These are phyloP conservation scores for Citeromyces matritensis DNA, from an alignment of 805 yeast genomes.

Conservation along the genomic window DNA sequence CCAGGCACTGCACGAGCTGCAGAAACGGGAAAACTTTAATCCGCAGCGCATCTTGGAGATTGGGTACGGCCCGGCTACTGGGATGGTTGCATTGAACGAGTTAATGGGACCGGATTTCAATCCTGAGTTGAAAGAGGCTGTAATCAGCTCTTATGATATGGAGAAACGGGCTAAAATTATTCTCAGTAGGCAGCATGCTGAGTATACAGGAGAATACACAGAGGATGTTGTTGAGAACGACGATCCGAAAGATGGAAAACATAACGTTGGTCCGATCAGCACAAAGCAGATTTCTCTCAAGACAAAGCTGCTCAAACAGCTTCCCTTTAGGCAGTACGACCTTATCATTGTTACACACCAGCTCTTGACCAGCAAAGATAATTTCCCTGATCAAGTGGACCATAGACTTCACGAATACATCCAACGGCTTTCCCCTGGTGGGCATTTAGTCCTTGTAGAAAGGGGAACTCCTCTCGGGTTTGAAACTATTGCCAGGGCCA, in stretches of 20 bases:
- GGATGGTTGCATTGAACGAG: slow-evolving; percentile 79
- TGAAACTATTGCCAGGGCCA: slow-evolving; percentile 77
- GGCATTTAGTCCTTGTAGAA: slow-evolving; percentile 68
- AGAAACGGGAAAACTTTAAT: slow-evolving; percentile 35
- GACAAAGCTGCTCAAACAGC: slow-evolving; percentile 36
- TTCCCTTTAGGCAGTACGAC: slow-evolving; percentile 43
- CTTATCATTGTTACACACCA: slow-evolving; percentile 77
- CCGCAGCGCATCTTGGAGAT: slow-evolving; percentile 65
- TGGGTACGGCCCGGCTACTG: slow-evolving; percentile 87
- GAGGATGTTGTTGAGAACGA: slow-evolving; percentile 3
- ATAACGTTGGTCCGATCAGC: slow-evolving; percentile 36
- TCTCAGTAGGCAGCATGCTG: slow-evolving; percentile 54
- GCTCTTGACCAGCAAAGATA: slow-evolving; percentile 38
- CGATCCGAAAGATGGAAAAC: slow-evolving; percentile 4
- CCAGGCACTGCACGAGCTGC: slow-evolving; percentile 54
- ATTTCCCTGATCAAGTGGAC: slow-evolving; percentile 66
- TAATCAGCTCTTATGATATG: slow-evolving; percentile 63
- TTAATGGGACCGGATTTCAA: slow-evolving; percentile 50
- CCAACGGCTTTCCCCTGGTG: slow-evolving; percentile 56
- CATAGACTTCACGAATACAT: slow-evolving; percentile 43
- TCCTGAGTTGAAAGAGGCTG: slow-evolving; percentile 53
- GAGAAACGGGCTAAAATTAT: slow-evolving; percentile 64
- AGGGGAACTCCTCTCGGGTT: slow-evolving; percentile 85
- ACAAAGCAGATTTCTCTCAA: slow-evolving; percentile 36
- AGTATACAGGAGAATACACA: slow-evolving; percentile 10